phyloP scores from a whole-genome alignment of 192 early-diverging fungal species.

The Linnemannia schmuckeri region DNA sequence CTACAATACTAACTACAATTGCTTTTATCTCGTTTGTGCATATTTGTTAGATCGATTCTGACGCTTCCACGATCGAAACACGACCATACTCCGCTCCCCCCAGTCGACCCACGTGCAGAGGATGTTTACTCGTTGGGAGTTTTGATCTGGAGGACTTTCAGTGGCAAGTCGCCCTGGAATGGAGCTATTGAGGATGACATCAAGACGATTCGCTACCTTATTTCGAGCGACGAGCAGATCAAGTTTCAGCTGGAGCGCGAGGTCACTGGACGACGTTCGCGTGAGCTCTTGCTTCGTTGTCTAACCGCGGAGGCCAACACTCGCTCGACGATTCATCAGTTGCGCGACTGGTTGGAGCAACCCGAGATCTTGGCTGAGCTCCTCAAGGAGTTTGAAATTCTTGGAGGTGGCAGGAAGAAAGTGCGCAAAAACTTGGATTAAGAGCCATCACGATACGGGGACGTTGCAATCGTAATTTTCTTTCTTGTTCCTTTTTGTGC shows the following conservation, averaged over 20 bases:
- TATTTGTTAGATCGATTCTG: constrained; percentile 62
- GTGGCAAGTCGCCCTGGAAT: constrained; percentile 65
- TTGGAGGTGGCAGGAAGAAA: constrained; percentile 39
- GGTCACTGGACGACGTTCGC: constrained; percentile 56
- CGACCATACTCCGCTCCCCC: constrained; percentile 57
- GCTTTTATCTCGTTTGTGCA: background rate
- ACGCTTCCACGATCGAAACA: constrained; percentile 62
- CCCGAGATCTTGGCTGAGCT: constrained; percentile 24
- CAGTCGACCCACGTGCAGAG: constrained; percentile 64
- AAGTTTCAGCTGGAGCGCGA: constrained; percentile 57
- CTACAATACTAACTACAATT: background rate
- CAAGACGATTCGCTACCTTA: constrained; percentile 59
- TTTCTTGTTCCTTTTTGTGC: background rate
- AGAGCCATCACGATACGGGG: background rate
- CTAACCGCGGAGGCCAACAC: constrained; percentile 56
- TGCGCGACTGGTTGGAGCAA: constrained; percentile 21
- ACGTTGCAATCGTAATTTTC: no score
- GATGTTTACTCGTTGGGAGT: constrained; percentile 68
- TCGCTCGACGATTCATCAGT: constrained; percentile 56
- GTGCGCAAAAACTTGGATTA: constrained; percentile 30
- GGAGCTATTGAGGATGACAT: constrained; percentile 66
- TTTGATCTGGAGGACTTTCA: constrained; percentile 67
- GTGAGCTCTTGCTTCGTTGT: constrained; percentile 61
- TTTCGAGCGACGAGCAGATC: constrained; percentile 59
- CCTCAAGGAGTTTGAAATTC: constrained; percentile 26